Percentiles rank a stretch among this genome's conserved stretches.
phyloP scores from a whole-genome alignment of 805 yeast species.

The Sugiyamaella americana region DNA sequence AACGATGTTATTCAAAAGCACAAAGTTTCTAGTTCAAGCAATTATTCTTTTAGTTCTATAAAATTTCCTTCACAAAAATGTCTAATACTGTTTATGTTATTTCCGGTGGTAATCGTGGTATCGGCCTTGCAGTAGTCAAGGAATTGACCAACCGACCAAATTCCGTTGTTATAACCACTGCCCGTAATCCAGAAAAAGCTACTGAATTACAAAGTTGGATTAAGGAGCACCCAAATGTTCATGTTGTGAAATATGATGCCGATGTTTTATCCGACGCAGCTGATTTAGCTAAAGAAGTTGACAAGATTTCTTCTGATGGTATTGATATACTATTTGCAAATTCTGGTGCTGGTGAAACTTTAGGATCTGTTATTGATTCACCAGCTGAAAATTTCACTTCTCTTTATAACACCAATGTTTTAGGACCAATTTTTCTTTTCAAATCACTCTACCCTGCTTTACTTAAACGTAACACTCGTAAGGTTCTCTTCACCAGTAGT shows the following conservation, averaged over 20 bases:
- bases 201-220: conserved; percentile 13
- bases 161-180: conserved; percentile 26
- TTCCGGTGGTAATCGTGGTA: conserved; percentile 34
- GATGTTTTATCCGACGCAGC: neutral
- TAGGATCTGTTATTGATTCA: conserved; percentile 1
- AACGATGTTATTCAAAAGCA: no score
- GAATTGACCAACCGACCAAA: conserved; percentile 20
- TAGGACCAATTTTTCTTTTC: conserved; percentile 26
- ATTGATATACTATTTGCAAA: conserved; percentile 28
- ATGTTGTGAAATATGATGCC: conserved; percentile 25
- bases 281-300: neutral
- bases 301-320: conserved; percentile 12
- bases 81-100: conserved; percentile 25
- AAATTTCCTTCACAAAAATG: no score
- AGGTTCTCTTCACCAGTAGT: conserved; percentile 29
- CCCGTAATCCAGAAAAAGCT: conserved; percentile 16
- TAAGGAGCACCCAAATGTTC: conserved; percentile 19
- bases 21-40: no score
- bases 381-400: conserved; percentile 6
- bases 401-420: conserved; percentile 23
- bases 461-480: conserved; percentile 19
- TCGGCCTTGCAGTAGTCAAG: conserved; percentile 33
- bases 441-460: conserved; percentile 25
- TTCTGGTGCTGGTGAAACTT: conserved; percentile 24
- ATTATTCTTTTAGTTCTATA: no score